These are phyloP conservation scores for Malassezia globosa DNA, from an alignment of 1,284 basidiomycete genomes.

Conservation along the genomic window DNA sequence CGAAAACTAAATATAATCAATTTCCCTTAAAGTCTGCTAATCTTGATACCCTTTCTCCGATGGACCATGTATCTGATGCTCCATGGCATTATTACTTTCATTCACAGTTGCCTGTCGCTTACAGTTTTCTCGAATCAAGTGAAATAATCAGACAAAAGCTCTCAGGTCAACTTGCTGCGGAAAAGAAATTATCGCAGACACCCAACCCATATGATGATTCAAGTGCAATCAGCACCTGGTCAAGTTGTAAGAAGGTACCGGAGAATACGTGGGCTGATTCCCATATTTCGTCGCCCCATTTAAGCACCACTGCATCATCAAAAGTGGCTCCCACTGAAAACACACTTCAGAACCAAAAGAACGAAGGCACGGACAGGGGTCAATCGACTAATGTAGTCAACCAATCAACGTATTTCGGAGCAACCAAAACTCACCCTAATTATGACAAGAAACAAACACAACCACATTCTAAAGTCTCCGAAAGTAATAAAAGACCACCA, in stretches of 20 bases:
- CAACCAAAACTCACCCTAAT: background rate
- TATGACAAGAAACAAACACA: too few relatives aligned
- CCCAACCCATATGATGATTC: background rate
- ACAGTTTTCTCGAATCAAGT: slow-evolving; percentile 1
- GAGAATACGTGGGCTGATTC: background rate
- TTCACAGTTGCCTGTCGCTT: slow-evolving; percentile 1
- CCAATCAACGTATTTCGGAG: too few relatives aligned
- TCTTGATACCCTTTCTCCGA: too few relatives aligned
- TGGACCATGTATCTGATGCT: background rate
- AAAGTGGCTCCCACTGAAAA: background rate
- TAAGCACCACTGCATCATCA: too few relatives aligned
- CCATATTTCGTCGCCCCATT: too few relatives aligned
- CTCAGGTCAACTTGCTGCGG: background rate
- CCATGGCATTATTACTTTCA: slow-evolving; percentile 5
- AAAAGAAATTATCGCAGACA: background rate
- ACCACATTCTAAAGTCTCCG: too few relatives aligned
- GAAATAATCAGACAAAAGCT: background rate
- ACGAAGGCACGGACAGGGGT: too few relatives aligned
- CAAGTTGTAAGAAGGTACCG: background rate
- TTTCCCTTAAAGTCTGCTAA: too few relatives aligned
- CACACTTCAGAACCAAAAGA: too few relatives aligned
- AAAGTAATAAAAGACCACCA: too few relatives aligned
- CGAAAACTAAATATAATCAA: too few relatives aligned
- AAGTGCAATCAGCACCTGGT: background rate
- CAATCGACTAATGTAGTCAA: background rate